A percentile compares a stretch with the other conserved stretches of the same genome.
Evolutionary conservation across 352 stramenopile genomes (phyloP).

Genomic region (Phytophthora rubi): DNA sequence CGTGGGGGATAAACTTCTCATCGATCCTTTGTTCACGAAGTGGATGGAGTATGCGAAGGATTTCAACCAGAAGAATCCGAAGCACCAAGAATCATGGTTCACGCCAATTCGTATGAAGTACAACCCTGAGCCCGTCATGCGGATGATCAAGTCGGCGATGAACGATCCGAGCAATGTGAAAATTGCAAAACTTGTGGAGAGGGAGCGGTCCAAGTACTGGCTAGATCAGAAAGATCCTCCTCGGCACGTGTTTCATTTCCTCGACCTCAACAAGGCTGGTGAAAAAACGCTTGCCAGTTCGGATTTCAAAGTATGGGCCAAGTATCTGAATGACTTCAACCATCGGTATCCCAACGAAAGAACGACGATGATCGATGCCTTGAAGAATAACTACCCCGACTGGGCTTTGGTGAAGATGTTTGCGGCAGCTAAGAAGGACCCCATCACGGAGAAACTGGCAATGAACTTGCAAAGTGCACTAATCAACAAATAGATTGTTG

Average conservation of each 20-base stretch:
- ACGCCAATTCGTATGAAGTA: neutral
- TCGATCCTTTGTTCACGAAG: neutral
- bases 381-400: no score
- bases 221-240: neutral
- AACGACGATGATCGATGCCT: neutral
- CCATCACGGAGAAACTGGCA: neutral
- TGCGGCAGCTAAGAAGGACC: neutral
- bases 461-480: neutral
- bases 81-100: neutral
- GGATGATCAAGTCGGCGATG: neutral
- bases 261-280: neutral
- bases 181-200: neutral
- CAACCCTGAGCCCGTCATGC: neutral
- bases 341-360: neutral
- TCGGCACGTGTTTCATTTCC: neutral
- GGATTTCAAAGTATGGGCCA: neutral
- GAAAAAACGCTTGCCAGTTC: neutral
- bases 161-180: neutral
- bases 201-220: neutral
- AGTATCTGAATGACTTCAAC: constrained; percentile 3
- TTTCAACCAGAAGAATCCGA: neutral
- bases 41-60: neutral
- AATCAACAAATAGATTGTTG: neutral
- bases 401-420: neutral
- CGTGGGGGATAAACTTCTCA: neutral